Conservation (phyloP, 169 alveolate species). For the Cryptosporidium sp. region DNA sequence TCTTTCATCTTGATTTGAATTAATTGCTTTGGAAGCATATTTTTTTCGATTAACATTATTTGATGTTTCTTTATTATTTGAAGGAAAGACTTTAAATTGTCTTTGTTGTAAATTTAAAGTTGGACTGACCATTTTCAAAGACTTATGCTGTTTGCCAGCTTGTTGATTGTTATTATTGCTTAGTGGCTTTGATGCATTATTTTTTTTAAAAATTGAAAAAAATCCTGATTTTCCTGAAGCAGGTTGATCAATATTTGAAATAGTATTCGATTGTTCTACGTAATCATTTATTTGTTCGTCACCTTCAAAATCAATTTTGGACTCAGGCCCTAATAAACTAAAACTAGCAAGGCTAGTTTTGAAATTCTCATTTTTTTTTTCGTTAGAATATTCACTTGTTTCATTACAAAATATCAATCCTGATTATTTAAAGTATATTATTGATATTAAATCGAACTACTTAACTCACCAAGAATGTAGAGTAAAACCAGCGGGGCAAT, state of each 20-base stretch:
- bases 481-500: neutral
- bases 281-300: too few species aligned
- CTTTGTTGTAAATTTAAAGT: neutral
- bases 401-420: neutral
- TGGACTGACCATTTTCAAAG: neutral
- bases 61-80: neutral
- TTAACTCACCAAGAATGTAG: slow-evolving; percentile 15
- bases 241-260: neutral
- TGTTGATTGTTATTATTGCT: too few species aligned
- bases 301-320: neutral
- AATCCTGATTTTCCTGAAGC: neutral
- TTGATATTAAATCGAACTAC: neutral
- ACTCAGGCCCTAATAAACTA: neutral
- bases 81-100: neutral
- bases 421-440: neutral
- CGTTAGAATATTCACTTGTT: neutral
- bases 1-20: neutral
- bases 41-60: neutral
- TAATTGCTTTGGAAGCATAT: neutral
- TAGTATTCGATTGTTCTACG: neutral
- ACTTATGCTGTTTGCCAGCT: neutral
- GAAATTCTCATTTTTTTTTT: too few species aligned
- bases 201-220: neutral
- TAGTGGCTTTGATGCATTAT: neutral
- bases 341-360: neutral